Conservation (phyloP, 1,284 basidiomycete species). For the Naganishia albida region DNA sequence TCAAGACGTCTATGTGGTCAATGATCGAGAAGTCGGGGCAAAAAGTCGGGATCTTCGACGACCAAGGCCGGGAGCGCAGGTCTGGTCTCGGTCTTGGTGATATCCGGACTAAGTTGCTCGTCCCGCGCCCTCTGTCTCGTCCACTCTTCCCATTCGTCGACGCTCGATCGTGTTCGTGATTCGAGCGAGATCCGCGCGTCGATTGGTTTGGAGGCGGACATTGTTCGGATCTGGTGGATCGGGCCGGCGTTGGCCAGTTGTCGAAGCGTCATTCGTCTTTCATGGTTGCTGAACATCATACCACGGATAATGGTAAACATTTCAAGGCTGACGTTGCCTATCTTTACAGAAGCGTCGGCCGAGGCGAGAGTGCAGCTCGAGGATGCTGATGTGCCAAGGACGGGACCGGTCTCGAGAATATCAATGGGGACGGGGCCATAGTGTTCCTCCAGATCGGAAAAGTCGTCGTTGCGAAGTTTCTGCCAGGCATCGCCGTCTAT, state of each 20-base stretch:
- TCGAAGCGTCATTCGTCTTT: conserved; percentile 62
- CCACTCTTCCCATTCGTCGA: conserved; percentile 33
- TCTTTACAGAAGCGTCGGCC: conserved; percentile 4
- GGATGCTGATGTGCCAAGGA: conserved; percentile 21
- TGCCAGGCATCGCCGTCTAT: conserved; percentile 76
- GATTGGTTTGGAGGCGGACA: not conserved
- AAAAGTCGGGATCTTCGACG: conserved; percentile 36
- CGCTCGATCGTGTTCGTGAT: conserved; percentile 27
- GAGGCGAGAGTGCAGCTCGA: conserved; percentile 25
- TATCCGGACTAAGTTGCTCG: conserved; percentile 21
- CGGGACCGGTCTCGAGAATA: conserved; percentile 30
- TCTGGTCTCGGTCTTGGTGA: conserved; percentile 25
- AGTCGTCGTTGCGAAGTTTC: conserved; percentile 85
- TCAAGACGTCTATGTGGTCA: not conserved
- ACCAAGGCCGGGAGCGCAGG: conserved; percentile 35
- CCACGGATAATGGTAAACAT: conserved; percentile 67
- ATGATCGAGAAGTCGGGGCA: conserved; percentile 13
- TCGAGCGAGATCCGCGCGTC: conserved; percentile 22
- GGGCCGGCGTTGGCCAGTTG: conserved; percentile 44
- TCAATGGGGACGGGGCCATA: conserved; percentile 27
- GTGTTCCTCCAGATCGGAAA: conserved; percentile 73
- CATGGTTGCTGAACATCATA: conserved; percentile 76
- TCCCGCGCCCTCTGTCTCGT: conserved; percentile 25
- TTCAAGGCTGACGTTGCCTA: conserved; percentile 62
- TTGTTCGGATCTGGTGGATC: conserved; percentile 3